Base-by-base conservation (phyloP, 2,329 filamentous ascomycete genomes). In the Seiridium cupressi region DNA sequence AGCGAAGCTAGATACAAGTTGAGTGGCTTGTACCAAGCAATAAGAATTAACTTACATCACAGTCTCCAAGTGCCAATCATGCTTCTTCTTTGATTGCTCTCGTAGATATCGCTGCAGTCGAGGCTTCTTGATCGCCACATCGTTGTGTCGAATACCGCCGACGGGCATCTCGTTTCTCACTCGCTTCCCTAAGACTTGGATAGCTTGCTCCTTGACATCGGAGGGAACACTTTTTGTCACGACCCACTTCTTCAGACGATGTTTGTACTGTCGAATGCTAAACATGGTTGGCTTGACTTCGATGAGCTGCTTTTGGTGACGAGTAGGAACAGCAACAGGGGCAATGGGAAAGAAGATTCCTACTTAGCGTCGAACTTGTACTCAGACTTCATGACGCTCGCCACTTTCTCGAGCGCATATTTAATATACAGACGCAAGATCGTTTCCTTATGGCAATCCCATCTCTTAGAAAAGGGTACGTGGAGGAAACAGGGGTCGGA, bases 381-480 rank as follows among this genome's bases (percentile, higher is more conserved):
- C n/a, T 67, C 35, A 3, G 57, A 51, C 51, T 65, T 68, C 66
- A 65, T 69, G 55, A 59, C 55, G 9, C 47, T 44, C n/a, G 59
- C 42, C 18, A 67, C 51, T 1, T 31, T 8, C 11, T 40, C 18
- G 4, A 65, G 11, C 42, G 47, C 57, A 4, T 56, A 54, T 1
- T 55, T 55, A 42, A 61, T 44, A 40, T 65, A 68, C 2, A 68
- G 61, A 2, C 32, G 35, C 8, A 64, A 18, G 7, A 68, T 68
- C 5, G 61, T 51, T 10, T 61, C 44, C 53, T 66, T 66, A 8
- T 68, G 63, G 3, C 3, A 32, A 1, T 64, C 62, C 66, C 64
- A 68, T 59, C 66, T 63, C 18, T 68, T 48, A 11, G 66, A 53
- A 54, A 68, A 63, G 10, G 64, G 55, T 34, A 66, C 34, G n/a